These are phyloP conservation scores for Drechslera avenae DNA, from an alignment of 2,329 filamentous ascomycete genomes.

Conservation along the genomic window DNA sequence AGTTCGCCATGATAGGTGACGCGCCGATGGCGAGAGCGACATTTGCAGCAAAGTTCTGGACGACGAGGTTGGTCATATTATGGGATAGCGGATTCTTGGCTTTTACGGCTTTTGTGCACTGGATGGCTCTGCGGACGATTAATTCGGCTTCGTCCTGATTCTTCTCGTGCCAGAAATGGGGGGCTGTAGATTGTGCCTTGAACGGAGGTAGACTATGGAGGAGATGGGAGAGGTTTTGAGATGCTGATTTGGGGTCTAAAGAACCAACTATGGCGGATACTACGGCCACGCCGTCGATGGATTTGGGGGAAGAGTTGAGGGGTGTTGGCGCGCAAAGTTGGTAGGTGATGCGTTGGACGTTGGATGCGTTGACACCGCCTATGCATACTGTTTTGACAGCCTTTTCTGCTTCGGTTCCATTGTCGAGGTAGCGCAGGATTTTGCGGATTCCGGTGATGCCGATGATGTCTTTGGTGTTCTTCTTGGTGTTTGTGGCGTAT, in stretches of 20 bases:
- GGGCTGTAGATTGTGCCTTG: conserved; percentile 27
- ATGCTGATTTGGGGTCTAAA: conserved; percentile 66
- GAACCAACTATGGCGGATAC: conserved; percentile 88
- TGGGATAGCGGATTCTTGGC: conserved; percentile 75
- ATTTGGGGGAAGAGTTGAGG: conserved; percentile 52
- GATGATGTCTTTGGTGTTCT: conserved; percentile 82
- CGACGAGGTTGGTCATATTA: conserved; percentile 97
- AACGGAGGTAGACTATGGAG: conserved; percentile 50
- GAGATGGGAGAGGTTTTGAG: conserved; percentile 63
- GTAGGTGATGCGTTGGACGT: conserved; percentile 74
- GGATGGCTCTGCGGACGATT: conserved; percentile 25
- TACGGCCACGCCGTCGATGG: conserved; percentile 80
- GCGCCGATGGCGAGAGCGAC: conserved; percentile 83
- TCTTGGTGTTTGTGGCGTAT: conserved; percentile 81
- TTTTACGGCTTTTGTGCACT: conserved; percentile 66
- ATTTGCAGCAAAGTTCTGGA: conserved; percentile 94
- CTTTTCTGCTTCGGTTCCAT: conserved; percentile 35
- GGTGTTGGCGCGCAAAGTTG: conserved; percentile 61
- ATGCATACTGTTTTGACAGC: conserved; percentile 72
- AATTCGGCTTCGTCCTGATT: conserved; percentile 16
- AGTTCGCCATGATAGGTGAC: conserved; percentile 93
- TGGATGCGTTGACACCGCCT: conserved; percentile 81
- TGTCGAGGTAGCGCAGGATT: conserved; percentile 66
- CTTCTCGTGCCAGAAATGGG: conserved; percentile 27
- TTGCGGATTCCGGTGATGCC: conserved; percentile 72